Evolutionary conservation across 2,329 filamentous ascomycete species (phyloP).

Genomic region (Daldinia sp.): DNA sequence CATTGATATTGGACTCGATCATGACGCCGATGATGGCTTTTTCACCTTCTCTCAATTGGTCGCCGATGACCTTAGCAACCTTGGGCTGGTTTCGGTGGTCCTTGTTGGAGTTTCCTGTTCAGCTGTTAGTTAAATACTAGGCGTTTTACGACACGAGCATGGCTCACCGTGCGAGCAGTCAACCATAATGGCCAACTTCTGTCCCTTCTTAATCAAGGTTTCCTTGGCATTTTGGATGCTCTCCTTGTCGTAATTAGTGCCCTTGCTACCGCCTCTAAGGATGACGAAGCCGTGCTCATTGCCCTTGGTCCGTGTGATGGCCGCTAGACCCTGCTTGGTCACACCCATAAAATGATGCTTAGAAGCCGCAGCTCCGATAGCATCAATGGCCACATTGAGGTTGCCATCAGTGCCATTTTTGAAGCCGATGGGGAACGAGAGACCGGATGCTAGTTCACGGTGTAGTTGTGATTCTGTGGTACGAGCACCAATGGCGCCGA

Average conservation of each 20-base stretch:
- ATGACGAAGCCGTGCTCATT: conserved; percentile 99
- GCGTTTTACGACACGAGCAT: not conserved
- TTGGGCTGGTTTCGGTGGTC: conserved; percentile 97
- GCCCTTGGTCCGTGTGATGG: conserved; percentile 91
- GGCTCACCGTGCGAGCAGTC: conserved; percentile 93
- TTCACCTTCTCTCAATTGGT: conserved; percentile 90
- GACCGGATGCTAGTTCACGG: conserved; percentile 91
- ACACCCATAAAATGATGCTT: conserved; percentile 98
- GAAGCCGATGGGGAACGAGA: conserved; percentile 98
- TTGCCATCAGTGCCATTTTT: conserved; percentile 99
- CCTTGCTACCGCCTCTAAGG: conserved; percentile 88
- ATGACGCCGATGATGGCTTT: conserved; percentile 93
- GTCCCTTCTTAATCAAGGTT: conserved; percentile 82
- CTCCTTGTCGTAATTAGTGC: conserved; percentile 92
- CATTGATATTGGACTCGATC: conserved; percentile 98
- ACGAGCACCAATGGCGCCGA: conserved; percentile 94
- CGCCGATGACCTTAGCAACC: conserved; percentile 83
- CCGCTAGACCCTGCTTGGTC: conserved; percentile 95
- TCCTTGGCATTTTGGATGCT: conserved; percentile 85
- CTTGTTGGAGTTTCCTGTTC: conserved; percentile 90
- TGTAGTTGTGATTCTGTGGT: conserved; percentile 98
- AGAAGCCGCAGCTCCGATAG: conserved; percentile 87
- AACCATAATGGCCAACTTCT: conserved; percentile 93
- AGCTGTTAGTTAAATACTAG: conserved; percentile 28
- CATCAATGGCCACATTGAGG: conserved; percentile 91